Conservation (phyloP, 768 basidiomycete genomes). For the Tephrocybe rancida region DNA sequence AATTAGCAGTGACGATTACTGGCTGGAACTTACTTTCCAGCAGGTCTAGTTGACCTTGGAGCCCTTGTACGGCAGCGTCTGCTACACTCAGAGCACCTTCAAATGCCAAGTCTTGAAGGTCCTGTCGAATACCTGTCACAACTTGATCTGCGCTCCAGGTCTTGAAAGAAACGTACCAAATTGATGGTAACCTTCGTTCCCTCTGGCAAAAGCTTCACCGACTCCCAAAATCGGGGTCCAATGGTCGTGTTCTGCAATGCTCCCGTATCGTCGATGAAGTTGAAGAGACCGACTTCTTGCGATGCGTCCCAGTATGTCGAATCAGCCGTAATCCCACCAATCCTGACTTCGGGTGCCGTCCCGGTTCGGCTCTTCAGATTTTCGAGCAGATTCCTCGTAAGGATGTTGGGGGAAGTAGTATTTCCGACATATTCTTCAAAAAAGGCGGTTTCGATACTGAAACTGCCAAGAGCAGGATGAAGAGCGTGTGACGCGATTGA, state of each 20-base stretch:
- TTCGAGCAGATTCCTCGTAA: slow-evolving; percentile 45
- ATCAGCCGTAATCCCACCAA: slow-evolving; percentile 58
- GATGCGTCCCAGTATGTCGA: slow-evolving; percentile 50
- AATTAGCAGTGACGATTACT: neutral
- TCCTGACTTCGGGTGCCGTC: slow-evolving; percentile 46
- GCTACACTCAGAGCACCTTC: slow-evolving; percentile 45
- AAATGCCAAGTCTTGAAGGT: slow-evolving; percentile 46
- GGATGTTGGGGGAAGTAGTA: slow-evolving; percentile 38
- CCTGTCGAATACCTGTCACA: slow-evolving; percentile 26
- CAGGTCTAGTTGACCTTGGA: slow-evolving; percentile 39
- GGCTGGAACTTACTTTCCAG: slow-evolving; percentile 42
- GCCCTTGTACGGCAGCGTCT: slow-evolving; percentile 38
- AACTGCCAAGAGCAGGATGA: slow-evolving; percentile 48
- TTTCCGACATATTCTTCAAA: slow-evolving; percentile 55
- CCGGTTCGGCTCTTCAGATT: slow-evolving; percentile 48
- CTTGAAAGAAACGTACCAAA: slow-evolving; percentile 30
- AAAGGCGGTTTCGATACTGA: slow-evolving; percentile 58
- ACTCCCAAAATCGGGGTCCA: slow-evolving; percentile 52
- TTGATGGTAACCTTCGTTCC: slow-evolving; percentile 51
- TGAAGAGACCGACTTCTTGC: slow-evolving; percentile 40
- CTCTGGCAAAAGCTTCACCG: slow-evolving; percentile 43
- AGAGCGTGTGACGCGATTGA: slow-evolving; percentile 43
- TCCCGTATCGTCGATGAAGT: slow-evolving; percentile 45
- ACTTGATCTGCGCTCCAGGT: neutral
- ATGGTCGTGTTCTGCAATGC: slow-evolving; percentile 52